Evolutionary conservation across 768 basidiomycete species (phyloP).

Genomic region (Tremella yokohamensis): DNA sequence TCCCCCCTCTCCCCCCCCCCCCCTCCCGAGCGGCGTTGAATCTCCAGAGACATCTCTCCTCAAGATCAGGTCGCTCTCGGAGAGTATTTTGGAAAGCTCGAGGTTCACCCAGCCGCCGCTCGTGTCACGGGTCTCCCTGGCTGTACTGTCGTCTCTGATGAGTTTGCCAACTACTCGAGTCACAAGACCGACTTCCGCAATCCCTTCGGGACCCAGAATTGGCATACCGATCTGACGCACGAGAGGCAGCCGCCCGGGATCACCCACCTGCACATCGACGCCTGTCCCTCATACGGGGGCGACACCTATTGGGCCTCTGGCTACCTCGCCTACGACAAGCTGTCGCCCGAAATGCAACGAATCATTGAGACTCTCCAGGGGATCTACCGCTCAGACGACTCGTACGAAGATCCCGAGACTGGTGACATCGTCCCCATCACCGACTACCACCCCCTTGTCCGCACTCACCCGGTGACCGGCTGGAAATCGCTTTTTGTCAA

Average conservation of each 20-base stretch:
- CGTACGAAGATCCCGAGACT: constrained; percentile 25
- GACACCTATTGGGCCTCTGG: constrained; percentile 24
- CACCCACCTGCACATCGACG: constrained; percentile 23
- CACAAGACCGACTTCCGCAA: no score
- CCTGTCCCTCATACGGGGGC: constrained; percentile 13
- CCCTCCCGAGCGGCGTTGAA: no score
- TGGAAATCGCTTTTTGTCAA: constrained; percentile 59
- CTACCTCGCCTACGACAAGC: constrained; percentile 32
- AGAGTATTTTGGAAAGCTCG: no score
- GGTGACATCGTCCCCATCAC: constrained; percentile 15
- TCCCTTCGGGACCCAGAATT: no score
- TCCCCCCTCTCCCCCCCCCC: no score
- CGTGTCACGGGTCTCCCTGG: no score
- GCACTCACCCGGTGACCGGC: constrained; percentile 63
- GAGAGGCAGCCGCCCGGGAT: constrained; percentile 55
- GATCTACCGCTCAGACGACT: constrained; percentile 28
- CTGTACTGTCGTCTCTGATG: no score
- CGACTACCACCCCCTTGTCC: constrained; percentile 52
- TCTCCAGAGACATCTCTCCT: no score
- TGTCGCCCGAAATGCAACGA: constrained; percentile 31
- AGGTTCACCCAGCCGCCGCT: no score
- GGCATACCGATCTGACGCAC: constrained; percentile 77
- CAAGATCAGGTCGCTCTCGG: no score
- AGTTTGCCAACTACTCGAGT: no score
- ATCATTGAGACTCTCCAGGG: constrained; percentile 30